phyloP scores from a whole-genome alignment of 441 rosid species.

The Erodium texanum region DNA sequence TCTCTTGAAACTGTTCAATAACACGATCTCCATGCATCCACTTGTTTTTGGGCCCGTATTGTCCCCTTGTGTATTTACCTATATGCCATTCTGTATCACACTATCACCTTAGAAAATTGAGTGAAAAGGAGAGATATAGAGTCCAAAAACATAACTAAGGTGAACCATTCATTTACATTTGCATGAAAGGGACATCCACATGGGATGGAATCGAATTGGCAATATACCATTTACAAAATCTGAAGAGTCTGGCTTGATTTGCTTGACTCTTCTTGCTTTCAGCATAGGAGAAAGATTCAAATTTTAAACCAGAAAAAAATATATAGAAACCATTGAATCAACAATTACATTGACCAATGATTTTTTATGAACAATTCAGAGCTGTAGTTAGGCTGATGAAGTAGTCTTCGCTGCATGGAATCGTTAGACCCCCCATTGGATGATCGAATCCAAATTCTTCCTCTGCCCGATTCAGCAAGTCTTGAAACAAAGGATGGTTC shows the following conservation, averaged over 20 bases:
- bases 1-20: neutral
- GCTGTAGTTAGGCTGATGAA: neutral
- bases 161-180: slow-evolving; percentile 2
- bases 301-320: neutral
- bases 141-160: neutral
- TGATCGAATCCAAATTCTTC: slow-evolving; percentile 1
- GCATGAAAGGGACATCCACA: slow-evolving; percentile 1
- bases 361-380: neutral
- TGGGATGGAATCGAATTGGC: neutral
- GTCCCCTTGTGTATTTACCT: neutral
- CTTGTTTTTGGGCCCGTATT: neutral
- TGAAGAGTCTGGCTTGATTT: neutral
- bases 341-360: no score
- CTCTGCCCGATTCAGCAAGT: neutral
- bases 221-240: neutral
- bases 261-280: neutral
- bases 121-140: neutral
- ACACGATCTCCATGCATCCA: neutral
- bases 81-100: neutral
- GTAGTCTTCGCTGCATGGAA: slow-evolving; percentile 5
- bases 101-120: neutral
- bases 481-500: slow-evolving; percentile 14
- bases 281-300: neutral
- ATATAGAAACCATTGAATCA: neutral
- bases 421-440: slow-evolving; percentile 5